These are phyloP conservation scores for Warburgia ugandensis DNA, from an alignment of 164 flowering plant species.

Conservation along the genomic window DNA sequence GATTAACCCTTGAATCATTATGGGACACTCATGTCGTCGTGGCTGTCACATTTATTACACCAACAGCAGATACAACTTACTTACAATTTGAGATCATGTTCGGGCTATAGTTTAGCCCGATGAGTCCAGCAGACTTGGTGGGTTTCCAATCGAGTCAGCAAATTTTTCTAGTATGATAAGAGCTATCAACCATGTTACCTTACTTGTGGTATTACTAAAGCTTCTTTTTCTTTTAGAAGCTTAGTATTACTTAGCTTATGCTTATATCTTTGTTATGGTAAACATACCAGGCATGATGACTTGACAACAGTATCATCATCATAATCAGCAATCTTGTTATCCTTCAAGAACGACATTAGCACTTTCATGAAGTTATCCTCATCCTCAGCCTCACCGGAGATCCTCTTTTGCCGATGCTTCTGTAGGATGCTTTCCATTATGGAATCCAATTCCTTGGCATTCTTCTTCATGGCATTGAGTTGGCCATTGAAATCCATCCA, in stretches of 20 bases:
- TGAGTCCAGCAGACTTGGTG: background rate
- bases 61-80: too few species aligned
- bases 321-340: background rate
- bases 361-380: constrained; percentile 7
- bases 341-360: constrained; percentile 1
- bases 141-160: background rate
- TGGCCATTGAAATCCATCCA: constrained; percentile 6
- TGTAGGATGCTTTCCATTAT: background rate
- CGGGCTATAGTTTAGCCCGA: background rate
- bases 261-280: too few species aligned
- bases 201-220: too few species aligned
- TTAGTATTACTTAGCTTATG: too few species aligned
- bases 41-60: too few species aligned
- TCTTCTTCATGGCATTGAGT: background rate
- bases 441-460: background rate
- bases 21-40: too few species aligned
- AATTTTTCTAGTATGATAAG: background rate
- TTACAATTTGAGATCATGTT: too few species aligned
- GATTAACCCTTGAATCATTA: too few species aligned
- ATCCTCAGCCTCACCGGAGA: background rate
- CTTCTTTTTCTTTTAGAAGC: too few species aligned
- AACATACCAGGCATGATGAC: constrained; percentile 1
- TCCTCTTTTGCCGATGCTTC: background rate
- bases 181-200: too few species aligned
- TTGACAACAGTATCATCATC: constrained; percentile 4